Conservation (phyloP, 2,329 filamentous ascomycete genomes). For the Stachybotrys elegans region DNA sequence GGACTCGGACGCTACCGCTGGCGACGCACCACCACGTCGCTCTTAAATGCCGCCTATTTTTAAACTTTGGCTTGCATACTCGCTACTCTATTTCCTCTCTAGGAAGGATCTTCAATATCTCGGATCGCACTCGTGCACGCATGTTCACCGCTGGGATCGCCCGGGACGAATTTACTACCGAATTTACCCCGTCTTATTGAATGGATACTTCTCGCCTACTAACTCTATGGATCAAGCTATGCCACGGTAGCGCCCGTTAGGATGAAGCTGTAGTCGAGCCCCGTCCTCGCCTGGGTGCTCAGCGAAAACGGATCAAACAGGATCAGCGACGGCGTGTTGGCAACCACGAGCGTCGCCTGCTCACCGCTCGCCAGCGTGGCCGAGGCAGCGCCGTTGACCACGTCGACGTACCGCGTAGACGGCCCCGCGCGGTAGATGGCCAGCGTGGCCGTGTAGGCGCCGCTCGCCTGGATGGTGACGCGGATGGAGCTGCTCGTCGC, state of each 20-base stretch:
- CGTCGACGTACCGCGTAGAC: slow-evolving; percentile 28
- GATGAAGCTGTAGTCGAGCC: slow-evolving; percentile 32
- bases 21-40: no score
- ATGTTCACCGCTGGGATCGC: no score
- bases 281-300: slow-evolving; percentile 27
- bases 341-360: slow-evolving; percentile 40
- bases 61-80: no score
- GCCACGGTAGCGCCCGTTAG: slow-evolving; percentile 23
- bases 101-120: no score
- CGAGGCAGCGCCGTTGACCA: slow-evolving; percentile 27
- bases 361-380: slow-evolving; percentile 30
- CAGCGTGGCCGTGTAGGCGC: slow-evolving; percentile 34
- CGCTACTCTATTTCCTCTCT: no score
- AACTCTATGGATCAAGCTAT: no score
- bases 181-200: no score
- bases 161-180: no score
- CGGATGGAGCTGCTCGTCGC: slow-evolving; percentile 23
- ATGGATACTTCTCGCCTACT: no score
- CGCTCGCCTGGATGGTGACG: slow-evolving; percentile 28
- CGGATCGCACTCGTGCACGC: no score
- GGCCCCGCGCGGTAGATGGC: slow-evolving; percentile 25
- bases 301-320: slow-evolving; percentile 39
- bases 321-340: slow-evolving; percentile 40
- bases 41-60: no score
- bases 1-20: no score